Conservation (phyloP, 495 filamentous ascomycete species). For the Massariosphaeria phaeospora region DNA sequence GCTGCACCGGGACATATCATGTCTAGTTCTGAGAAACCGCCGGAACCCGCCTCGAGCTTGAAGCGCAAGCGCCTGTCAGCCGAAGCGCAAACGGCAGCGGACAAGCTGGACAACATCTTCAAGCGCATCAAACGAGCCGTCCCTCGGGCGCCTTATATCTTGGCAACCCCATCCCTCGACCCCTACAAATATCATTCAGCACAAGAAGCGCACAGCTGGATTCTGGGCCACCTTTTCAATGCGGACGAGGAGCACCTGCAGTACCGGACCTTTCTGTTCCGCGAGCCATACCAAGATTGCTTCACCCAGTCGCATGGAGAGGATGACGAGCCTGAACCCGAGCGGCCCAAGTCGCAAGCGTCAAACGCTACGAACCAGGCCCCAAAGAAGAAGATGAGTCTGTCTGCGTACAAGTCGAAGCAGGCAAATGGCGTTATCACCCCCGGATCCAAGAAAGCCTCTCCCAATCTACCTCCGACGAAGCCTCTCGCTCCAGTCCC, state of each 20-base stretch:
- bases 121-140: slow-evolving; percentile 29
- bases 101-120: slow-evolving; percentile 23
- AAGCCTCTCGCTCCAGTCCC: neutral
- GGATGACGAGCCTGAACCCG: slow-evolving; percentile 10
- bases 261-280: slow-evolving; percentile 35
- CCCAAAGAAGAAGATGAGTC: slow-evolving; percentile 35
- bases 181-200: slow-evolving; percentile 22
- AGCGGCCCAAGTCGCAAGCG: slow-evolving; percentile 15
- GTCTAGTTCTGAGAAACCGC: slow-evolving; percentile 13
- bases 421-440: slow-evolving; percentile 29
- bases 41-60: neutral
- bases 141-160: slow-evolving; percentile 32
- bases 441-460: slow-evolving; percentile 19
- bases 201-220: slow-evolving; percentile 23
- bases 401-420: slow-evolving; percentile 34
- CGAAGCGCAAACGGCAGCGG: slow-evolving; percentile 26
- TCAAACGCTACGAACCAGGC: slow-evolving; percentile 5
- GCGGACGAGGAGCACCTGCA: slow-evolving; percentile 31
- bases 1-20: too few species aligned
- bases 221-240: slow-evolving; percentile 26
- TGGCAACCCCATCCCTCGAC: slow-evolving; percentile 24
- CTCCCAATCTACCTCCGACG: slow-evolving; percentile 20
- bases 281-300: slow-evolving; percentile 28
- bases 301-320: slow-evolving; percentile 22
- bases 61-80: neutral